phyloP scores from a whole-genome alignment of 139 green algal species.

The Gonium pectorale region DNA sequence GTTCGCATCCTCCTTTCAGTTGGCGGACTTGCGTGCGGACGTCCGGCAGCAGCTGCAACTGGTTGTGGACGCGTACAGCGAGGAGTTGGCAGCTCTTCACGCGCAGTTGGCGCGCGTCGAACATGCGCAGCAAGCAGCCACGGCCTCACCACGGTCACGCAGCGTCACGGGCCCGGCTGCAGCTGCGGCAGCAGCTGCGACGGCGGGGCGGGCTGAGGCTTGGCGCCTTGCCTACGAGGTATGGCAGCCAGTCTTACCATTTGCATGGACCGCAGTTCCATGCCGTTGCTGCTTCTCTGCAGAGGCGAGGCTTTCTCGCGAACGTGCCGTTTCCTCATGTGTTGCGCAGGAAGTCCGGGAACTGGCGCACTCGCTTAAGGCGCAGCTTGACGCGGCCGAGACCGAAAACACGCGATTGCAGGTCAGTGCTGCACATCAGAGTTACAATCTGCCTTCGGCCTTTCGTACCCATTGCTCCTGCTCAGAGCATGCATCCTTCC shows the following conservation, averaged over 20 bases:
- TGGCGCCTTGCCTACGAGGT: slow-evolving; percentile 34
- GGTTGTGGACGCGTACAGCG: slow-evolving; percentile 44
- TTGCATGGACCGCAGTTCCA: no score
- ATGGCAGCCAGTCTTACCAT: no score
- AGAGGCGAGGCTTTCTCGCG: no score
- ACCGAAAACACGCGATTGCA: slow-evolving; percentile 18
- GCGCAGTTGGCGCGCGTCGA: slow-evolving; percentile 24
- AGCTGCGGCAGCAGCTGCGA: background rate
- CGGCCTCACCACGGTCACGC: background rate
- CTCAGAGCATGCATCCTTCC: no score
- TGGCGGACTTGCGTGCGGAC: background rate
- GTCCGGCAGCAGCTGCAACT: slow-evolving; percentile 30
- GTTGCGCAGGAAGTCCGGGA: slow-evolving; percentile 32
- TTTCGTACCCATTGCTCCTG: no score
- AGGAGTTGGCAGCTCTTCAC: slow-evolving; percentile 39
- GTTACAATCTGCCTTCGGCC: no score
- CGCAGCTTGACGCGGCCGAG: slow-evolving; percentile 8
- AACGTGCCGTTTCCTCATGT: no score
- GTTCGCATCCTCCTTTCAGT: background rate
- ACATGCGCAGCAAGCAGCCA: background rate
- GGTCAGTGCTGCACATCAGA: no score
- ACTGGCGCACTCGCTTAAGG: background rate
- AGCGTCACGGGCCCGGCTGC: background rate
- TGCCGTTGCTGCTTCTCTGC: no score
- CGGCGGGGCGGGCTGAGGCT: background rate